phyloP scores from a whole-genome alignment of 345 rosid species.

The Garcia nutans region DNA sequence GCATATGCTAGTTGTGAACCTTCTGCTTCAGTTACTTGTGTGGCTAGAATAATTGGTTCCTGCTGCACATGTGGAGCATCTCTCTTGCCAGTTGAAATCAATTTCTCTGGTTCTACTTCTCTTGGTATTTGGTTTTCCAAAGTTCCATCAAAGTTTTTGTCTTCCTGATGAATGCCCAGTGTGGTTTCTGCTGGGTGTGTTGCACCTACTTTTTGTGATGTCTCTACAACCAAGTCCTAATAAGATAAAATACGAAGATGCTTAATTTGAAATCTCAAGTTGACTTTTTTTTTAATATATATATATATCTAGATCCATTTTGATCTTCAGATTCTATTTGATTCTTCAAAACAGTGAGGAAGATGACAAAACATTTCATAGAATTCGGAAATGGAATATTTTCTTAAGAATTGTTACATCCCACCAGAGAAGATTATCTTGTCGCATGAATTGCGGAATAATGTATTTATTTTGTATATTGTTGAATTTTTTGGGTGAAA shows the following conservation, averaged over 20 bases:
- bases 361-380: neutral
- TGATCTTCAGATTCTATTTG: neutral
- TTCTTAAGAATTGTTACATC: neutral
- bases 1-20: conserved; percentile 26
- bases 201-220: conserved; percentile 18
- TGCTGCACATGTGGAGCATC: conserved; percentile 19
- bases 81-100: conserved; percentile 24
- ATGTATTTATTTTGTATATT: neutral
- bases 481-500: neutral
- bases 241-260: conserved; percentile 19
- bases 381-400: neutral
- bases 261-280: neutral
- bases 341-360: neutral
- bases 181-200: conserved; percentile 17
- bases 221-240: conserved; percentile 36
- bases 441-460: neutral
- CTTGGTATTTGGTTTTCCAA: conserved; percentile 27
- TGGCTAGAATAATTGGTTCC: conserved; percentile 29
- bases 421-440: neutral
- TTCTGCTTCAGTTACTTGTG: conserved; percentile 21
- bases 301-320: neutral
- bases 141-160: conserved; percentile 21
- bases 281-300: too few relatives aligned
- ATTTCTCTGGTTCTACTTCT: conserved; percentile 29
- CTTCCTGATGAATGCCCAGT: conserved; percentile 25